Evolutionary conservation across 768 basidiomycete genomes (phyloP).

Genomic region (Phanerochaete sordida): DNA sequence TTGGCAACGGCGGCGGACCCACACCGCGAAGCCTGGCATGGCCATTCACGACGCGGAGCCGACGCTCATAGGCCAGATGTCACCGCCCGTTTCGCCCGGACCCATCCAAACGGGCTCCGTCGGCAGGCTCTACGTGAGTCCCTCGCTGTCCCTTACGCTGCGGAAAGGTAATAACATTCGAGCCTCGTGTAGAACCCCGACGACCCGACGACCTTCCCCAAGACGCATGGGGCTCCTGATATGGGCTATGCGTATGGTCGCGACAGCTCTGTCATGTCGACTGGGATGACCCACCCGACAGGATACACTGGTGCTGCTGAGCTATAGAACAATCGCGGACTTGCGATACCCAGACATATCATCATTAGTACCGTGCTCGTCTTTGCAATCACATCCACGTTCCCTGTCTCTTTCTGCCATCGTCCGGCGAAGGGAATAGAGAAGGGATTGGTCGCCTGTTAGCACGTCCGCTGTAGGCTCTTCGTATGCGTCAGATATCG

Average conservation of each 20-base stretch:
- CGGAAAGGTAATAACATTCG: not conserved
- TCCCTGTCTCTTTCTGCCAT: too few relatives aligned
- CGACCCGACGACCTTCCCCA: too few relatives aligned
- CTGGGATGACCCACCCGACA: not conserved
- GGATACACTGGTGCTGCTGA: not conserved
- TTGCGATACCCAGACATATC: too few relatives aligned
- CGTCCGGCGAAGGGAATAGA: too few relatives aligned
- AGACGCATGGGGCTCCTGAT: not conserved
- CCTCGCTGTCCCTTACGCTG: not conserved
- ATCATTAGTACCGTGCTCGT: too few relatives aligned
- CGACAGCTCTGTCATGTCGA: not conserved
- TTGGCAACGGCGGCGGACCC: not conserved
- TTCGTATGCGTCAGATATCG: too few relatives aligned
- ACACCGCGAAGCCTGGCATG: not conserved
- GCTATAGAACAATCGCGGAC: too few relatives aligned
- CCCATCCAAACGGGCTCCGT: not conserved
- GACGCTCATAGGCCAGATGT: not conserved
- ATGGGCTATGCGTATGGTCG: not conserved
- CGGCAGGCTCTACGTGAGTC: not conserved
- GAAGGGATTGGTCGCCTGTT: too few relatives aligned
- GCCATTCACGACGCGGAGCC: not conserved
- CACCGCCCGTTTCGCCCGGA: not conserved
- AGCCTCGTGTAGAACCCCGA: too few relatives aligned
- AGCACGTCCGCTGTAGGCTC: too few relatives aligned
- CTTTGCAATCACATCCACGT: too few relatives aligned